These are phyloP conservation scores for Antrodiella citrinella DNA, from an alignment of 768 basidiomycete species.

Conservation along the genomic window DNA sequence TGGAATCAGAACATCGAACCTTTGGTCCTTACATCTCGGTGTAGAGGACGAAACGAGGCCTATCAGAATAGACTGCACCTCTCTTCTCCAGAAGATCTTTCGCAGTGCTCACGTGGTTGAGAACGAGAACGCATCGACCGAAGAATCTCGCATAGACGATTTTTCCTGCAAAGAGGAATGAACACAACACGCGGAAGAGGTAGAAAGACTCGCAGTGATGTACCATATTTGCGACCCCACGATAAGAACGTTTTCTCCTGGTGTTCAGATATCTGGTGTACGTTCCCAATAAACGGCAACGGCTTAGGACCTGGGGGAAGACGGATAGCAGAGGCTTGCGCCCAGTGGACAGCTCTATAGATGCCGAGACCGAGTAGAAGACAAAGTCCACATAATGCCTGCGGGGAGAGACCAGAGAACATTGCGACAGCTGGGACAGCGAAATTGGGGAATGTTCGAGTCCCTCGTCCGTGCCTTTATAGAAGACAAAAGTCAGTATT, in stretches of 20 bases:
- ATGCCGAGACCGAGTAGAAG: not conserved
- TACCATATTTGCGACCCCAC: constrained; percentile 23
- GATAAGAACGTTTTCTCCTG: constrained; percentile 19
- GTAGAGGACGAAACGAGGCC: constrained; percentile 15
- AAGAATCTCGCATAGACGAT: not conserved
- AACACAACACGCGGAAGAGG: not conserved
- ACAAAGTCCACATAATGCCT: not conserved
- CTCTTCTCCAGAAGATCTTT: constrained; percentile 22
- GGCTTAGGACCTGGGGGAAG: constrained; percentile 23
- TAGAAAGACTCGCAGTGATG: not conserved
- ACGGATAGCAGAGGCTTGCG: not conserved
- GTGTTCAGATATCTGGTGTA: constrained; percentile 19
- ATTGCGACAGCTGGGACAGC: not conserved
- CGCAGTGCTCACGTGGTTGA: constrained; percentile 17
- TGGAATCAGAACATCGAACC: not conserved
- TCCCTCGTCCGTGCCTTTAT: not conserved
- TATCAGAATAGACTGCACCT: constrained; percentile 20
- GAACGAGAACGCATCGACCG: constrained; percentile 1
- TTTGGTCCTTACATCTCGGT: constrained; percentile 20
- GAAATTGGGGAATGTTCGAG: not conserved
- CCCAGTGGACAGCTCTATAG: not conserved
- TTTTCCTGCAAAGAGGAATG: not conserved
- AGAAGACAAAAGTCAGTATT: too few species aligned
- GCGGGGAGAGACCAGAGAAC: not conserved
- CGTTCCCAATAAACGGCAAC: constrained; percentile 24